phyloP scores from a whole-genome alignment of 352 stramenopile species.

The Pythium sp. region DNA sequence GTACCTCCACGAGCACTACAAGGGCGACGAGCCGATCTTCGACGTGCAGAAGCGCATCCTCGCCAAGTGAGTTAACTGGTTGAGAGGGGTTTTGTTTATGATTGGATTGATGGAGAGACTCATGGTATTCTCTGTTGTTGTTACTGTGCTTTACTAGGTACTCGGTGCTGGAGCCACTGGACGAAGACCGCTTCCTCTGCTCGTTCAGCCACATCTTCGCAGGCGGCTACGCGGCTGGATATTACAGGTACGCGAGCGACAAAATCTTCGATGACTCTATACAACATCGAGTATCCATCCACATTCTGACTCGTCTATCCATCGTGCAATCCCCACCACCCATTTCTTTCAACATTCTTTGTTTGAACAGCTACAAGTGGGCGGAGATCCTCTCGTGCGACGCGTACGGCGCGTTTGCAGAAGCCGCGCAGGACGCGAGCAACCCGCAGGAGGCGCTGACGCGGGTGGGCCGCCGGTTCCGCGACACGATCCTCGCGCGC shows the following conservation, averaged over 20 bases:
- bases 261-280: not conserved
- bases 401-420: slow-evolving; percentile 97
- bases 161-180: slow-evolving; percentile 88
- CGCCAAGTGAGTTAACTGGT: slow-evolving; percentile 46
- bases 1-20: slow-evolving; percentile 78
- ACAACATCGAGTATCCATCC: slow-evolving; percentile 10
- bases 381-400: slow-evolving; percentile 97
- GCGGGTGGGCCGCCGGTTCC: slow-evolving; percentile 89
- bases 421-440: slow-evolving; percentile 61
- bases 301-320: slow-evolving; percentile 15
- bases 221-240: slow-evolving; percentile 96
- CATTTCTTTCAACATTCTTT: not conserved
- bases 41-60: slow-evolving; percentile 92
- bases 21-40: slow-evolving; percentile 86
- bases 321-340: not conserved
- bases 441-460: slow-evolving; percentile 37
- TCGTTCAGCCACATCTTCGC: slow-evolving; percentile 98
- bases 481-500: slow-evolving; percentile 91
- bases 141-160: slow-evolving; percentile 26
- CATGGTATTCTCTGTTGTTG: not conserved
- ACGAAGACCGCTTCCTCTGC: slow-evolving; percentile 97
- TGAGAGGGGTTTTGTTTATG: not conserved
- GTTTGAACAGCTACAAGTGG: slow-evolving; percentile 89
- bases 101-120: not conserved
- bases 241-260: slow-evolving; percentile 85